Conservation (phyloP, 2,329 filamentous ascomycete species). For the Arachnopeziza araneosa region DNA sequence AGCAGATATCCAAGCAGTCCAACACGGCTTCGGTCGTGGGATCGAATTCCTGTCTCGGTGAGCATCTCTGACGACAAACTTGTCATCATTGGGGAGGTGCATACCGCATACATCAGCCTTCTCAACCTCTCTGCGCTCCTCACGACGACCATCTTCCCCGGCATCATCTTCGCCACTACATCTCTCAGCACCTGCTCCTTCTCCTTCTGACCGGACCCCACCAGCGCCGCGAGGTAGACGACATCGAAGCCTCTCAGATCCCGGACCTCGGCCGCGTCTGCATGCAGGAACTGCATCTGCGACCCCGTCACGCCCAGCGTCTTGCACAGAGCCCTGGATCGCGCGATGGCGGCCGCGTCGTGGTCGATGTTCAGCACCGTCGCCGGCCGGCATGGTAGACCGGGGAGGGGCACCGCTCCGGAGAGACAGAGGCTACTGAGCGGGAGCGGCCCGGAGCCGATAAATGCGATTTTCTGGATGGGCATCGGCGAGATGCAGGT, state of each 20-base stretch:
- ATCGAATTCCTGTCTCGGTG: slow-evolving; percentile 33
- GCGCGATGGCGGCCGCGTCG: slow-evolving; percentile 31
- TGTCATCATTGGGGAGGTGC: slow-evolving; percentile 11
- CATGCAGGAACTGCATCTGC: slow-evolving; percentile 36
- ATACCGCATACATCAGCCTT: slow-evolving; percentile 42
- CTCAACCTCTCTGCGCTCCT: slow-evolving; percentile 41
- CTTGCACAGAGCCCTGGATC: slow-evolving; percentile 29
- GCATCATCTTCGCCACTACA: slow-evolving; percentile 35
- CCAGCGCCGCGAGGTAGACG: slow-evolving; percentile 45
- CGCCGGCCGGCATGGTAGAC: background rate
- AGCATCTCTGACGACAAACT: background rate
- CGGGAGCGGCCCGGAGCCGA: slow-evolving; percentile 46
- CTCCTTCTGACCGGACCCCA: slow-evolving; percentile 36
- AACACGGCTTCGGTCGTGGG: slow-evolving; percentile 32
- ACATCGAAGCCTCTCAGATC: slow-evolving; percentile 37
- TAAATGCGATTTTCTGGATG: slow-evolving; percentile 38
- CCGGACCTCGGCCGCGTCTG: slow-evolving; percentile 27
- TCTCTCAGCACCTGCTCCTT: slow-evolving; percentile 38
- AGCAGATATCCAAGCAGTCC: slow-evolving; percentile 34
- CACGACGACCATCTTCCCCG: slow-evolving; percentile 40
- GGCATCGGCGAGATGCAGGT: slow-evolving; percentile 29
- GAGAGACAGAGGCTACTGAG: slow-evolving; percentile 41
- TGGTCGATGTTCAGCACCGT: slow-evolving; percentile 39
- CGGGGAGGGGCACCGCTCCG: background rate
- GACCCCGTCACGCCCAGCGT: slow-evolving; percentile 21